These are phyloP conservation scores for Sugiyamaella grinbergsii DNA, from an alignment of 1,139 yeast species.

Conservation along the genomic window DNA sequence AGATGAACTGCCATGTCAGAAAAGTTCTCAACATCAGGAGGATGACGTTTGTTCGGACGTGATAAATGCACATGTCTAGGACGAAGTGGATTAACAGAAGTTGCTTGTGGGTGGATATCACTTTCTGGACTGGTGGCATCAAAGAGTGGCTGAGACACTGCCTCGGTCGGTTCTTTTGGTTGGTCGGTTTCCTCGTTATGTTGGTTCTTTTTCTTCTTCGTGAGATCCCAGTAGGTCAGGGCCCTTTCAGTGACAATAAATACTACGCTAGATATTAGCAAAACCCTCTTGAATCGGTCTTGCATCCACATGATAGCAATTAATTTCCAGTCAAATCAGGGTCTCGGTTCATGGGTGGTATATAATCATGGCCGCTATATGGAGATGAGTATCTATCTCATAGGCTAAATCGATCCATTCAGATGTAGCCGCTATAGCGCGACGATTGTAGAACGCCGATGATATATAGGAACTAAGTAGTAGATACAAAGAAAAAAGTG, in stretches of 20 bases:
- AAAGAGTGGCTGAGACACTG: no score
- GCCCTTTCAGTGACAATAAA: background rate
- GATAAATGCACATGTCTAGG: conserved; percentile 2
- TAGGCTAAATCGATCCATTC: no score
- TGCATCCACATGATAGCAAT: background rate
- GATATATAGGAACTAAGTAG: background rate
- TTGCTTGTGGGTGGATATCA: no score
- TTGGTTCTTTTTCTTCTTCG: background rate
- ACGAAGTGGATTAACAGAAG: background rate
- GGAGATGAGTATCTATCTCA: no score
- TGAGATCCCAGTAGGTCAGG: background rate
- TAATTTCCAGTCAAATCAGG: no score
- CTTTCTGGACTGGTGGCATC: background rate
- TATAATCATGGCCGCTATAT: background rate
- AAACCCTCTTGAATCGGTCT: background rate
- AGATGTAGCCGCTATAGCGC: no score
- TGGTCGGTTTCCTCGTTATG: background rate
- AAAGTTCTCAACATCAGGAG: background rate
- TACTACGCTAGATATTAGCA: background rate
- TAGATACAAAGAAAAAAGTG: background rate
- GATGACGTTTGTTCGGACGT: background rate
- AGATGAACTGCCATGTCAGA: conserved; percentile 11
- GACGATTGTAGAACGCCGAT: background rate
- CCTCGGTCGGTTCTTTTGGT: background rate
- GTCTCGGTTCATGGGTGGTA: no score